Conservation (phyloP, 306 rosid species). For the Amphicarpaea edgeworthii region DNA sequence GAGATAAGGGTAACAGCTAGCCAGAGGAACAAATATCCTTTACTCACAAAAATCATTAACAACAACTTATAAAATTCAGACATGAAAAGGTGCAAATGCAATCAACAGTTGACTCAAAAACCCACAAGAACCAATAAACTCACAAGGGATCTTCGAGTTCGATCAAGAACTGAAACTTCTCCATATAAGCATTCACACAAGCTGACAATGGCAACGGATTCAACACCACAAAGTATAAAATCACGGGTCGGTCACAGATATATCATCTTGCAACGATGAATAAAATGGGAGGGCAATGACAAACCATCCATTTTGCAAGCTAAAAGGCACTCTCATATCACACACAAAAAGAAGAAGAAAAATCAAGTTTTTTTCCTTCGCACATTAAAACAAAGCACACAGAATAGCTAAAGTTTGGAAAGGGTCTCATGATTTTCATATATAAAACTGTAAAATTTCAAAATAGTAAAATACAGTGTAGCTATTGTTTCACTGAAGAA, state of each 20-base stretch:
- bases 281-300: background rate
- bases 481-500: background rate
- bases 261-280: background rate
- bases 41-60: background rate
- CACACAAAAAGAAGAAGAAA: background rate
- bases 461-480: background rate
- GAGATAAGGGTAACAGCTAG: background rate
- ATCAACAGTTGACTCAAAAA: slow-evolving; percentile 5
- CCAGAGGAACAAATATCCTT: slow-evolving; percentile 7
- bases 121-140: background rate
- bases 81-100: background rate
- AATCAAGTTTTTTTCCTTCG: background rate
- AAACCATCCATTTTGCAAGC: background rate
- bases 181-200: background rate
- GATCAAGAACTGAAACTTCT: background rate
- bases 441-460: background rate
- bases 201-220: background rate
- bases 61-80: background rate
- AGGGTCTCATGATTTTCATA: background rate
- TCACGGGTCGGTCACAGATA: background rate
- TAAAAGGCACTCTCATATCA: background rate
- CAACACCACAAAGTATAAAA: background rate
- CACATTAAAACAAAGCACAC: background rate
- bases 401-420: background rate
- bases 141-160: background rate